These are phyloP conservation scores for Mycena rebaudengoi DNA, from an alignment of 768 basidiomycete genomes.

Conservation along the genomic window DNA sequence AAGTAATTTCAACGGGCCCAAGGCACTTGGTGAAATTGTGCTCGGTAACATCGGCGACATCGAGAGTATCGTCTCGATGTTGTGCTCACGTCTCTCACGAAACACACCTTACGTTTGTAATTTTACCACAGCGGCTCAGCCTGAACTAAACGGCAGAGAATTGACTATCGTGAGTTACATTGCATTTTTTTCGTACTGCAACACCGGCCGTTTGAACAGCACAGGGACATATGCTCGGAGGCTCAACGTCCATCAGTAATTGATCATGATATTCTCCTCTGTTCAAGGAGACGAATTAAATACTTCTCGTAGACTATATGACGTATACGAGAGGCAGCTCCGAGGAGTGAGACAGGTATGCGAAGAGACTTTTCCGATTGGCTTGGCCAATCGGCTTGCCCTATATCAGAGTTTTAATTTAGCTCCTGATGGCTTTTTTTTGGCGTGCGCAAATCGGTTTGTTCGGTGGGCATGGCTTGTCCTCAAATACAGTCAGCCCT, in stretches of 20 bases:
- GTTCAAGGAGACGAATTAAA: not conserved
- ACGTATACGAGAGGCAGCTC: slow-evolving; percentile 40
- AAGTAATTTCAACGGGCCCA: not conserved
- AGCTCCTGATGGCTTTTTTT: no score
- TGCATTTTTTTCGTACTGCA: not conserved
- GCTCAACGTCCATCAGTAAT: slow-evolving; percentile 41
- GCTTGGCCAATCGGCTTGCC: no score
- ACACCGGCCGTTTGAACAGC: not conserved
- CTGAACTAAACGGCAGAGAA: slow-evolving; percentile 28
- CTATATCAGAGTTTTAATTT: no score
- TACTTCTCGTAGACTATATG: slow-evolving; percentile 30
- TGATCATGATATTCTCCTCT: slow-evolving; percentile 11
- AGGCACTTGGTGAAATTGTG: not conserved
- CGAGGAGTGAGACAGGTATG: slow-evolving; percentile 64
- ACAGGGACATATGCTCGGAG: slow-evolving; percentile 43
- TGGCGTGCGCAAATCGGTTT: no score
- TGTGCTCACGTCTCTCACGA: slow-evolving; percentile 4
- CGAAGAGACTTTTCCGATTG: no score
- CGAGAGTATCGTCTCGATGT: slow-evolving; percentile 10
- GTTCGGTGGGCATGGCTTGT: no score
- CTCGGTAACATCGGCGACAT: slow-evolving; percentile 10
- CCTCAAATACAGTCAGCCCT: no score
- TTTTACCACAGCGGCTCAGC: slow-evolving; percentile 45
- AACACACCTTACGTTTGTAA: slow-evolving; percentile 41
- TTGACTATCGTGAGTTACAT: slow-evolving; percentile 22